Conservation (phyloP, 202 grass and related monocot genomes). For the Eragrostis tef region DNA sequence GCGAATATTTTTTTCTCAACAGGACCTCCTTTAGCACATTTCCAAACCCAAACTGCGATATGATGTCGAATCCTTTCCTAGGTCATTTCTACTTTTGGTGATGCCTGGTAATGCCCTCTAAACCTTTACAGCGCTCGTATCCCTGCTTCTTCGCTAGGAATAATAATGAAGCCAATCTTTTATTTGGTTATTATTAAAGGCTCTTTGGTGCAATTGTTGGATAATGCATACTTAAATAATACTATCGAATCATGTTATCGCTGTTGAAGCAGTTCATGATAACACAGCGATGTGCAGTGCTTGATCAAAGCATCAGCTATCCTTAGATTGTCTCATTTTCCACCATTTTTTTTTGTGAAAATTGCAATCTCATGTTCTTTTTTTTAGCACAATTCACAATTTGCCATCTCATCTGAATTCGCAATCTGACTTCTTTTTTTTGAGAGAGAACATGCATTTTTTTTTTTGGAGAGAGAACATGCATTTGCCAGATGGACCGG, state of each 20-base stretch:
- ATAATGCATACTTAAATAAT: not conserved
- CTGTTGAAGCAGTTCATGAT: constrained; percentile 35
- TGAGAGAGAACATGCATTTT: not conserved
- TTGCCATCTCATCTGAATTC: not conserved
- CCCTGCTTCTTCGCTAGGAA: no score
- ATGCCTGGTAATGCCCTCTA: not conserved
- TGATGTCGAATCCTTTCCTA: constrained; percentile 7
- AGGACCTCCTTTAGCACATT: not conserved
- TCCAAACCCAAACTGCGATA: constrained; percentile 1
- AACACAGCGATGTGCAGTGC: not conserved
- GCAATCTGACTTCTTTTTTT: no score
- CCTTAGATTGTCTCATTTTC: no score
- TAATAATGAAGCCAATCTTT: not conserved
- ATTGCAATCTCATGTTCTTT: no score
- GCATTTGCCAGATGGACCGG: not conserved
- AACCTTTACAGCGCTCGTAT: no score
- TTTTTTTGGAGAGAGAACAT: no score
- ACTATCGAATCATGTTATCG: not conserved
- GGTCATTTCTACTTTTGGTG: not conserved
- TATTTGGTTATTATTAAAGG: not conserved
- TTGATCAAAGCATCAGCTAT: not conserved
- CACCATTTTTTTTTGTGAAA: no score
- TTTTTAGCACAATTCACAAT: no score
- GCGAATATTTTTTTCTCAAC: not conserved
- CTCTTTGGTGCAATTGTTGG: constrained; percentile 17